Conservation (phyloP, 179 eudicot species). For the Patellifolia procumbens region DNA sequence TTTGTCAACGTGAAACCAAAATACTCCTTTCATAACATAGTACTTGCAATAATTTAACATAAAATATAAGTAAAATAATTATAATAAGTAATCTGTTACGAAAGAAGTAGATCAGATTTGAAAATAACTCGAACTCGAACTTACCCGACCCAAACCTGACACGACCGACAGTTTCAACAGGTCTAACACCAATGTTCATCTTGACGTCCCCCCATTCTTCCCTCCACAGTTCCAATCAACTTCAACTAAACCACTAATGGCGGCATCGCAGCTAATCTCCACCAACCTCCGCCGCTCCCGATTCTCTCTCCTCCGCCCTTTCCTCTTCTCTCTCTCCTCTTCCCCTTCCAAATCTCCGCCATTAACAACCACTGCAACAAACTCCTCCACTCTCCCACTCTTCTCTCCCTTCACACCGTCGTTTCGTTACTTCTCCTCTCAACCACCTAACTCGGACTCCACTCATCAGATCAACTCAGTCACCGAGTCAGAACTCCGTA, state of each 20-base stretch:
- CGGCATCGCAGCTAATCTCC: constrained; percentile 33
- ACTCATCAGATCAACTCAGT: constrained; percentile 32
- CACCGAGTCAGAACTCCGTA: constrained; percentile 39
- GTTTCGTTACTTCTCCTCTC: constrained; percentile 42
- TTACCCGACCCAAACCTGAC: too few species aligned
- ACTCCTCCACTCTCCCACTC: background rate
- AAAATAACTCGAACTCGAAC: too few species aligned
- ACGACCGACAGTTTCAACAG: too few species aligned
- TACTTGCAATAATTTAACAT: too few species aligned
- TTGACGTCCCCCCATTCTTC: background rate
- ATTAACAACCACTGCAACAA: constrained; percentile 1
- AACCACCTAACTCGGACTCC: constrained; percentile 26
- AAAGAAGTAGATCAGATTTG: too few species aligned
- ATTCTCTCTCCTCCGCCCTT: constrained; percentile 17
- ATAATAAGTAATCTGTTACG: too few species aligned
- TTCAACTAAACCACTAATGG: constrained; percentile 22
- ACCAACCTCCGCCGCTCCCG: constrained; percentile 20
- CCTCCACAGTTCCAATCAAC: background rate
- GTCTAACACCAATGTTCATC: background rate
- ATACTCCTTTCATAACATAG: too few species aligned
- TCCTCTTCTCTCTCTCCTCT: constrained; percentile 21
- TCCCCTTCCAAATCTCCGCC: constrained; percentile 12
- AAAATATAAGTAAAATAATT: too few species aligned
- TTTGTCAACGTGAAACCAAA: too few species aligned
- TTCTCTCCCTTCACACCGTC: constrained; percentile 24